phyloP scores from a whole-genome alignment of 768 basidiomycete species.

The Mycena venus region DNA sequence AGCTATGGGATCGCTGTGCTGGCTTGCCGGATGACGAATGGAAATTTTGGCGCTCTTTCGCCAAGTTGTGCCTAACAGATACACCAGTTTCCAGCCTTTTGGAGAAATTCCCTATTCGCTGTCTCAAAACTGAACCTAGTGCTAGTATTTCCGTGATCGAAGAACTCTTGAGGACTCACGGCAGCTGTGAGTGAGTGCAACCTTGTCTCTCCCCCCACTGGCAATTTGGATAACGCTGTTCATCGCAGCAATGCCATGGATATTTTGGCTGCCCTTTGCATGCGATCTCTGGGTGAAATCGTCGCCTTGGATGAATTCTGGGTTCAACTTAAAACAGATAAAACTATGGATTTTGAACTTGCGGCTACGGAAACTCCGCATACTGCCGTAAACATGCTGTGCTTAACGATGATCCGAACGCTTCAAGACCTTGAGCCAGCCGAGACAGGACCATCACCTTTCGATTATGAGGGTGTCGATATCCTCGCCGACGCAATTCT shows the following conservation, averaged over 20 bases:
- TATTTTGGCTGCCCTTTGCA: not conserved
- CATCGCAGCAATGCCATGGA: not conserved
- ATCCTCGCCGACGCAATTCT: not conserved
- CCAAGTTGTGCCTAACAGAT: not conserved
- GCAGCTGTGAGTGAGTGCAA: not conserved
- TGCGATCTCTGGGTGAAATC: not conserved
- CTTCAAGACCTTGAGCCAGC: not conserved
- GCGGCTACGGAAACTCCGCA: not conserved
- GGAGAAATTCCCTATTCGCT: not conserved
- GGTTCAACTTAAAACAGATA: not conserved
- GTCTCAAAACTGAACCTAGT: not conserved
- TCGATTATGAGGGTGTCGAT: slow-evolving; percentile 3
- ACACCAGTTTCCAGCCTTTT: not conserved
- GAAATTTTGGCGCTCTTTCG: slow-evolving; percentile 6
- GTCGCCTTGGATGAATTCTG: not conserved
- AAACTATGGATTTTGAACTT: not conserved
- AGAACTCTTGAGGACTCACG: not conserved
- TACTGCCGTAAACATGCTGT: not conserved
- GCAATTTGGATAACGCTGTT: not conserved
- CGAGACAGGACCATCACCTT: not conserved
- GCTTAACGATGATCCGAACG: not conserved
- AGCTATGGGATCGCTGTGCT: not conserved
- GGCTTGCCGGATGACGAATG: not conserved
- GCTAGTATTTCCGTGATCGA: not conserved
- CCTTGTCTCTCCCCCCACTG: not conserved